Evolutionary conservation across 352 stramenopile species (phyloP).

Genomic region (Phytopythium litorale): DNA sequence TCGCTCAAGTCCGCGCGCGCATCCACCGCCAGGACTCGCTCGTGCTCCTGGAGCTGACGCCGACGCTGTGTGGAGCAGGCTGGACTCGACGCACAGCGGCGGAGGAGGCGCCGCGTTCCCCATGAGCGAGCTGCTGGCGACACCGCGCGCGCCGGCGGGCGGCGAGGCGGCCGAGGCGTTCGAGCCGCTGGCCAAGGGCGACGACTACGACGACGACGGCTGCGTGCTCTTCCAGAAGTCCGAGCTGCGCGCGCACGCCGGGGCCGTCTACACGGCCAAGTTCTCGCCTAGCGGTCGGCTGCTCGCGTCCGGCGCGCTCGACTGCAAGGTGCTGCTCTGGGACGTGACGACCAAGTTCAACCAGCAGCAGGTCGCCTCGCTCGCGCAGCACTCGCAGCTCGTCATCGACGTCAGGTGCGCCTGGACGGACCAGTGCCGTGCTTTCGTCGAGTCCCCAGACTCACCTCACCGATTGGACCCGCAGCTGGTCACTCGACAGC

Average conservation of each 20-base stretch:
- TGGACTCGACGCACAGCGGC: conserved; percentile 56
- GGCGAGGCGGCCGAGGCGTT: conserved; percentile 31
- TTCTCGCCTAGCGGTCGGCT: conserved; percentile 82
- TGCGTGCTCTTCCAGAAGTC: conserved; percentile 82
- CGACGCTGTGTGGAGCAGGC: conserved; percentile 18
- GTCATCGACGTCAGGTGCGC: conserved; percentile 74
- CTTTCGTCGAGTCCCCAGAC: neutral
- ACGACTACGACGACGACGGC: conserved; percentile 57
- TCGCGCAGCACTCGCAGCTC: conserved; percentile 74
- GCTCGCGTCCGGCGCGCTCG: conserved; percentile 72
- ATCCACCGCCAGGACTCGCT: neutral
- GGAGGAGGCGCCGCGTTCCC: conserved; percentile 58
- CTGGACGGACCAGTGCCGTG: neutral
- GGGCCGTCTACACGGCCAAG: conserved; percentile 85
- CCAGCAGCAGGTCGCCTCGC: conserved; percentile 75
- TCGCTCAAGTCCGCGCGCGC: conserved; percentile 64
- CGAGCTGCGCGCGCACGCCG: conserved; percentile 66
- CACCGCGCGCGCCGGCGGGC: conserved; percentile 26
- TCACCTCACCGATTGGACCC: too few relatives aligned
- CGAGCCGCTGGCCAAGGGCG: conserved; percentile 42
- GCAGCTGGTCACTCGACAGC: conserved; percentile 75
- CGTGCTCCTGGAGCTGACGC: neutral
- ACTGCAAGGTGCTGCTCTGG: conserved; percentile 82
- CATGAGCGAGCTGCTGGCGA: conserved; percentile 59
- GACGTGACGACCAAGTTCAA: conserved; percentile 89